A percentile compares a stretch with the other conserved stretches of the same genome.
Evolutionary conservation across 352 stramenopile genomes (phyloP).

Genomic region (Globisporangium sylvaticum): DNA sequence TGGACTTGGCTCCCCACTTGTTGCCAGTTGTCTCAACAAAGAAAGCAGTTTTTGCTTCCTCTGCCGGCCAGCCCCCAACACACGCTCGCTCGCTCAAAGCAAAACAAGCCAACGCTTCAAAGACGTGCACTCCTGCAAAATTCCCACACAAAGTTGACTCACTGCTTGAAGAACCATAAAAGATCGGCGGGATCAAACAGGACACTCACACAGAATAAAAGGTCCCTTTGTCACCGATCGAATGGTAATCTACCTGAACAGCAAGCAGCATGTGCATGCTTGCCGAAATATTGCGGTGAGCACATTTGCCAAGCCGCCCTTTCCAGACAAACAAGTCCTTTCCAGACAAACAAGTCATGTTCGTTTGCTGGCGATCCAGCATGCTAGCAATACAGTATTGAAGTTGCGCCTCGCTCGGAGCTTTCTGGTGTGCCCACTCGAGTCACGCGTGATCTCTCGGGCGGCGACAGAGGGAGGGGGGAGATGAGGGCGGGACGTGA

Average conservation of each 20-base stretch:
- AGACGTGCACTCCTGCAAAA: neutral
- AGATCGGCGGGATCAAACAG: neutral
- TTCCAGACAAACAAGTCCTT: no score
- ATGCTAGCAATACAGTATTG: no score
- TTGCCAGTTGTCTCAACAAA: no score
- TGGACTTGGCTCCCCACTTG: no score
- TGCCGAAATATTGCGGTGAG: neutral
- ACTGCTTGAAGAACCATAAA: neutral
- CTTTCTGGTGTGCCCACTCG: neutral
- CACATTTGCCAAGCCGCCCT: neutral
- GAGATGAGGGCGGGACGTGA: slow-evolving; percentile 3
- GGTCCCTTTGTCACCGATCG: neutral
- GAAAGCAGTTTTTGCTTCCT: no score
- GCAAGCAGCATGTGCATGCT: neutral
- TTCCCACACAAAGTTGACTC: neutral
- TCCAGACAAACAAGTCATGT: no score
- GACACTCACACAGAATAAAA: neutral
- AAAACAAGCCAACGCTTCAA: neutral
- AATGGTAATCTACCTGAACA: neutral
- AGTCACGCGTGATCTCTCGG: slow-evolving; percentile 2
- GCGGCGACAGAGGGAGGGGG: neutral
- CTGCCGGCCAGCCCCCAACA: no score
- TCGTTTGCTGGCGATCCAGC: no score
- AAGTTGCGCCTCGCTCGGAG: neutral
- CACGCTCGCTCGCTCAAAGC: no score